Evolutionary conservation across 164 flowering plant species (phyloP).

Genomic region (Pachysandra terminalis): DNA sequence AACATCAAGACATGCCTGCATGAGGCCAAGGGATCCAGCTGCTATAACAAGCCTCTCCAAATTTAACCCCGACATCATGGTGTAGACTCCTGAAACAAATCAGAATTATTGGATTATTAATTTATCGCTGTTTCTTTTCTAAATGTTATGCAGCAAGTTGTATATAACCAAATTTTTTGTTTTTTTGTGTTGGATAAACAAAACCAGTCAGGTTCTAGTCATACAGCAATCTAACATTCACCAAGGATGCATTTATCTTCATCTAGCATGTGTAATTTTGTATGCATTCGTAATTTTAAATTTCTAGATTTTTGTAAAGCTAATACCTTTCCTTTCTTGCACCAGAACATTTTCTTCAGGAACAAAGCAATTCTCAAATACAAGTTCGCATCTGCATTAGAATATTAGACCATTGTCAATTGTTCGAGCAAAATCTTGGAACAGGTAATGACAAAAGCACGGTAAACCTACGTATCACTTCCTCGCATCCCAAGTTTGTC

Average conservation of each 20-base stretch:
- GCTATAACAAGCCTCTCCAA: conserved; percentile 96
- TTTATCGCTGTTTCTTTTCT: too few relatives aligned
- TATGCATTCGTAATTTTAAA: neutral
- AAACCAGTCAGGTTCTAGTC: too few relatives aligned
- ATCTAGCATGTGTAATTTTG: too few relatives aligned
- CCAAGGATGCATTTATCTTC: too few relatives aligned
- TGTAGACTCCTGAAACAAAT: too few relatives aligned
- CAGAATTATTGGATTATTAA: conserved; percentile 17
- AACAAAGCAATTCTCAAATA: conserved; percentile 96
- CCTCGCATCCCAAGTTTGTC: too few relatives aligned
- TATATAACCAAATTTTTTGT: too few relatives aligned
- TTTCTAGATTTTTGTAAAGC: neutral
- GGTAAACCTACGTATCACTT: too few relatives aligned
- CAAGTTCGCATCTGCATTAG: conserved; percentile 88
- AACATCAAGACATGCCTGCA: conserved; percentile 95
- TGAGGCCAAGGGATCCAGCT: conserved; percentile 88
- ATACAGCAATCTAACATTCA: too few relatives aligned
- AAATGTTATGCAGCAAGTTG: too few relatives aligned
- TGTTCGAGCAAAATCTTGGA: neutral
- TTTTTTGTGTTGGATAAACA: too few relatives aligned
- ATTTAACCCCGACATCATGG: too few relatives aligned
- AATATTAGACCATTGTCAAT: conserved; percentile 11
- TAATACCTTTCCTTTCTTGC: conserved; percentile 92
- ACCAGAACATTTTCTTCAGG: conserved; percentile 95
- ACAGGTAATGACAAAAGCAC: neutral